phyloP scores from a whole-genome alignment of 768 basidiomycete genomes.

The Panellus pusillus region DNA sequence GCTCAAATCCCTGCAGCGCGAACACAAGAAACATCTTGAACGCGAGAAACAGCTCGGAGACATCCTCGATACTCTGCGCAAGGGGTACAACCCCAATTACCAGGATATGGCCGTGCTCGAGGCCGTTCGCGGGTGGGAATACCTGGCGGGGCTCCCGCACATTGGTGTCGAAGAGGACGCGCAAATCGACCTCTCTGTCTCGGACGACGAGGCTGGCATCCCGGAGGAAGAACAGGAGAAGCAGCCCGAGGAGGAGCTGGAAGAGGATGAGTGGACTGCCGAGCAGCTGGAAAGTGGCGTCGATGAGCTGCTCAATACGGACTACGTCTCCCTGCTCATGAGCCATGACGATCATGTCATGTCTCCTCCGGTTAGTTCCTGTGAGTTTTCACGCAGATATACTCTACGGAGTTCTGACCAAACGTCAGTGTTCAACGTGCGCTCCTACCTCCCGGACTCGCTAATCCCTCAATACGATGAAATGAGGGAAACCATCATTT shows the following conservation, averaged over 20 bases:
- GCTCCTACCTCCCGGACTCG: slow-evolving; percentile 84
- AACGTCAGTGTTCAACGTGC: slow-evolving; percentile 71
- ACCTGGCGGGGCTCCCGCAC: slow-evolving; percentile 65
- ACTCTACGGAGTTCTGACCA: background rate
- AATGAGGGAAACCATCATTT: slow-evolving; percentile 58
- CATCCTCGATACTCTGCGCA: slow-evolving; percentile 79
- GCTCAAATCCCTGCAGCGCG: slow-evolving; percentile 72
- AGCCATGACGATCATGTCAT: slow-evolving; percentile 73
- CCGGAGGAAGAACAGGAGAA: slow-evolving; percentile 32
- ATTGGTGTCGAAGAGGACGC: slow-evolving; percentile 63
- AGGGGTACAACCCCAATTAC: slow-evolving; percentile 96
- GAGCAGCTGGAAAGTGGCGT: slow-evolving; percentile 59
- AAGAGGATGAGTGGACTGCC: slow-evolving; percentile 62
- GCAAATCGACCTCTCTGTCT: slow-evolving; percentile 31
- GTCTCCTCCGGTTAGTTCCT: slow-evolving; percentile 44
- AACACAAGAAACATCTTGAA: slow-evolving; percentile 70
- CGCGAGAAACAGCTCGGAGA: slow-evolving; percentile 76
- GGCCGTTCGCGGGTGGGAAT: slow-evolving; percentile 93
- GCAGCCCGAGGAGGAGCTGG: slow-evolving; percentile 45
- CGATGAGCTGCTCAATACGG: slow-evolving; percentile 55
- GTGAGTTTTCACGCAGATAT: slow-evolving; percentile 47
- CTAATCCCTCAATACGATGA: slow-evolving; percentile 72
- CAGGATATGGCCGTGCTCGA: slow-evolving; percentile 99
- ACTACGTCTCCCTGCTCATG: slow-evolving; percentile 74
- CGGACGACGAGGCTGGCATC: slow-evolving; percentile 32